Evolutionary conservation across 257 asterid species (phyloP).

Genomic region (Parsonsia alboflavescens): DNA sequence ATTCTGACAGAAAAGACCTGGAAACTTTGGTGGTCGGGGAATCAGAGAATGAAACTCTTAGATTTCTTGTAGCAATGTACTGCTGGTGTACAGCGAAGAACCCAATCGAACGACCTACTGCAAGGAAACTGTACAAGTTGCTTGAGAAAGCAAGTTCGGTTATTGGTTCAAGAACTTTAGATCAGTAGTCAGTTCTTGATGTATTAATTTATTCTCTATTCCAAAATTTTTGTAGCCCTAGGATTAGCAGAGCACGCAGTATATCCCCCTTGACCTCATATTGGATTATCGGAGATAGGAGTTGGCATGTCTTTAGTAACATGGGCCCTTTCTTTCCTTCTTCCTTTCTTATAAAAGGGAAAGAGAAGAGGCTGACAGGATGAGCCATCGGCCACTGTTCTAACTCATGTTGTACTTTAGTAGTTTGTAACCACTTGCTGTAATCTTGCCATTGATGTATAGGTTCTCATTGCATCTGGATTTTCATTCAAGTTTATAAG

Average conservation of each 20-base stretch:
- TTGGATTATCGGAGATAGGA: background rate
- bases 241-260: conserved; percentile 13
- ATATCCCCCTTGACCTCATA: too few species aligned
- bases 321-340: too few species aligned
- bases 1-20: conserved; percentile 3
- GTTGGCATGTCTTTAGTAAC: background rate
- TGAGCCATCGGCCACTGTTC: background rate
- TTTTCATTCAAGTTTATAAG: background rate
- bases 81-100: conserved; percentile 58
- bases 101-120: conserved; percentile 64
- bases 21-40: conserved; percentile 13
- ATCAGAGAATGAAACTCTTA: conserved; percentile 29
- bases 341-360: too few species aligned
- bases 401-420: background rate
- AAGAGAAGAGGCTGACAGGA: too few species aligned
- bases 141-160: conserved; percentile 29
- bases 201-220: conserved; percentile 3
- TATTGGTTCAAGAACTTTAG: conserved; percentile 27
- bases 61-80: conserved; percentile 44
- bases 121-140: conserved; percentile 45
- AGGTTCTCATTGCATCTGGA: background rate
- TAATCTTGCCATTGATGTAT: background rate
- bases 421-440: background rate
- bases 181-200: conserved; percentile 20
- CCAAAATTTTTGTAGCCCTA: conserved; percentile 41